Conservation (phyloP, 257 asterid species). For the Solanum sitiens region DNA sequence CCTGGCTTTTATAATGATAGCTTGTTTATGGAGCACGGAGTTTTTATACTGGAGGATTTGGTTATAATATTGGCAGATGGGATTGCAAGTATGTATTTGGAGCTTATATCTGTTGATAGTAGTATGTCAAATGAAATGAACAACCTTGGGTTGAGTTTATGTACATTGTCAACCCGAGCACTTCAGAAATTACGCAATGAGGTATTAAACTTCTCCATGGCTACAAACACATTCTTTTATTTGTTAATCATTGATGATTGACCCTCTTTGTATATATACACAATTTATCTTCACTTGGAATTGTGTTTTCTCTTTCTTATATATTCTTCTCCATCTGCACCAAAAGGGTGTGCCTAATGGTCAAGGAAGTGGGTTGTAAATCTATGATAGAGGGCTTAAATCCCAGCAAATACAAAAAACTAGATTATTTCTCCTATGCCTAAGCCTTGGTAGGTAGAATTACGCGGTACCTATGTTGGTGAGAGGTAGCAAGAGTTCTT, state of each 20-base stretch:
- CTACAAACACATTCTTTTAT: not conserved
- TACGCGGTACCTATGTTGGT: not conserved
- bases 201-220: constrained; percentile 7
- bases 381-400: not conserved
- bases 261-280: not conserved
- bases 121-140: constrained; percentile 39
- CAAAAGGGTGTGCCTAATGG: not conserved
- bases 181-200: constrained; percentile 46
- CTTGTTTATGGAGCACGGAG: constrained; percentile 67
- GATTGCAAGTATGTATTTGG: constrained; percentile 85
- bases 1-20: constrained; percentile 45
- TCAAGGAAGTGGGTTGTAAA: not conserved
- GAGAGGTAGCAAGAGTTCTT: not conserved
- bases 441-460: not conserved
- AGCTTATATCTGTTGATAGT: constrained; percentile 92
- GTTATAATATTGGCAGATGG: constrained; percentile 84
- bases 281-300: not conserved
- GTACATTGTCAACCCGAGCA: constrained; percentile 38
- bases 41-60: constrained; percentile 73
- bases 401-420: not conserved
- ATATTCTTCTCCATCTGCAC: not conserved
- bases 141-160: constrained; percentile 27
- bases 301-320: not conserved
- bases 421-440: not conserved
- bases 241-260: not conserved